Conservation (phyloP, 1,139 yeast genomes). For the Geotrichum klebahnii region DNA sequence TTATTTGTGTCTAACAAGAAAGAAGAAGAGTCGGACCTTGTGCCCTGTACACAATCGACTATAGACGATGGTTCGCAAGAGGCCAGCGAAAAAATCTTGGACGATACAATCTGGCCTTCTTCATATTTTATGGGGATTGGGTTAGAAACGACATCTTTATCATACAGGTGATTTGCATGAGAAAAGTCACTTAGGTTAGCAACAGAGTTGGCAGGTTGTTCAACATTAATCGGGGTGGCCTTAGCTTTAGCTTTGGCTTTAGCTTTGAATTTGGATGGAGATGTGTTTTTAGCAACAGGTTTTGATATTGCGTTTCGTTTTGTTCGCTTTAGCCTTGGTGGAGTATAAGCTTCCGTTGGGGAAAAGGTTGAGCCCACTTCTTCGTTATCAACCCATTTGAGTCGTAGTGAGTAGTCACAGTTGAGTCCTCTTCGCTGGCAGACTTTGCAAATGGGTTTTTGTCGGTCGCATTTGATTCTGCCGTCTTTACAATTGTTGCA, state of each 20-base stretch:
- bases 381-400: conserved; percentile 21
- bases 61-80: background rate
- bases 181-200: too few relatives aligned
- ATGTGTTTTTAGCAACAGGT: background rate
- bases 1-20: background rate
- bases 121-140: too few relatives aligned
- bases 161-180: too few relatives aligned
- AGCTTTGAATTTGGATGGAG: background rate
- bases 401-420: conserved; percentile 19
- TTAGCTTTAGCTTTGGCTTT: background rate
- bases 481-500: conserved; percentile 20
- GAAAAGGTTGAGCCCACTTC: conserved; percentile 6
- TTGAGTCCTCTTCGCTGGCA: conserved; percentile 15
- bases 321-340: conserved; percentile 17
- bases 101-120: too few relatives aligned
- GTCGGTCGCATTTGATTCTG: conserved; percentile 19
- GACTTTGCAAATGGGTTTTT: conserved; percentile 16
- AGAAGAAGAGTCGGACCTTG: background rate
- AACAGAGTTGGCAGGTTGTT: too few relatives aligned
- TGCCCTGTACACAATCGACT: background rate
- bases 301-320: conserved; percentile 4
- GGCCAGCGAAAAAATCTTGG: background rate
- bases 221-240: too few relatives aligned
- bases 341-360: conserved; percentile 11
- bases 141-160: too few relatives aligned